These are phyloP conservation scores for Polytrichum formosum DNA, from an alignment of 225 moss, liverwort and hornwort species.

Conservation along the genomic window DNA sequence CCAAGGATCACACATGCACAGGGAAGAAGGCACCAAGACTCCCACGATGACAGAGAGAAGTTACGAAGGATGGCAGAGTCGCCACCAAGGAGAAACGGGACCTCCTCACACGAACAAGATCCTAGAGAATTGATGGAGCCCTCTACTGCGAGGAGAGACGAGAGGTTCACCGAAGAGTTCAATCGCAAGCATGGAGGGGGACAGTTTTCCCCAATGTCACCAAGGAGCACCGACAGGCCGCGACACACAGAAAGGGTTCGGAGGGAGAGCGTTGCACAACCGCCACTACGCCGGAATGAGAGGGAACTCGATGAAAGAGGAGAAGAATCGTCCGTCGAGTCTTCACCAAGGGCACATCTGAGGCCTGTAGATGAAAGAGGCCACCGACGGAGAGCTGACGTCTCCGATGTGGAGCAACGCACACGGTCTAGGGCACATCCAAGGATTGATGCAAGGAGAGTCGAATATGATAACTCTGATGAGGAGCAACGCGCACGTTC, in stretches of 20 bases:
- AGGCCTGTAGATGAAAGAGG: neutral
- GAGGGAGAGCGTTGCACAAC: neutral
- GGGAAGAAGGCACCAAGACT: slow-evolving; percentile 3
- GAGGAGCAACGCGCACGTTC: too few relatives aligned
- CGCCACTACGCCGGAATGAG: neutral
- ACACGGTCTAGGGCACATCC: too few relatives aligned
- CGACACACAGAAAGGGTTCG: neutral
- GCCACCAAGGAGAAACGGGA: slow-evolving; percentile 6
- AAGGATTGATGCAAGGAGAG: too few relatives aligned
- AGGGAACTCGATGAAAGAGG: neutral
- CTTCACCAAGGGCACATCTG: neutral
- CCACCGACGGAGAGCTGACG: too few relatives aligned
- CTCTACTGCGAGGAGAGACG: slow-evolving; percentile 1
- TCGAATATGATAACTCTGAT: too few relatives aligned
- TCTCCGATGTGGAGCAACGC: too few relatives aligned
- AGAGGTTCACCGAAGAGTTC: neutral
- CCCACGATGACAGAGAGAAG: neutral
- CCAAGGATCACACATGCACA: neutral
- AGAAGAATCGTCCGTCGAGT: neutral
- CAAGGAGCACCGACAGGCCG: slow-evolving; percentile 3
- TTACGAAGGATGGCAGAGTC: neutral
- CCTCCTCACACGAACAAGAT: neutral
- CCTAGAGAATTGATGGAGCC: neutral
- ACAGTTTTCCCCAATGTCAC: neutral
- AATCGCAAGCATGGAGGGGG: neutral